Base-by-base conservation (phyloP, 768 basidiomycete genomes). In the Pisolithus albus region DNA sequence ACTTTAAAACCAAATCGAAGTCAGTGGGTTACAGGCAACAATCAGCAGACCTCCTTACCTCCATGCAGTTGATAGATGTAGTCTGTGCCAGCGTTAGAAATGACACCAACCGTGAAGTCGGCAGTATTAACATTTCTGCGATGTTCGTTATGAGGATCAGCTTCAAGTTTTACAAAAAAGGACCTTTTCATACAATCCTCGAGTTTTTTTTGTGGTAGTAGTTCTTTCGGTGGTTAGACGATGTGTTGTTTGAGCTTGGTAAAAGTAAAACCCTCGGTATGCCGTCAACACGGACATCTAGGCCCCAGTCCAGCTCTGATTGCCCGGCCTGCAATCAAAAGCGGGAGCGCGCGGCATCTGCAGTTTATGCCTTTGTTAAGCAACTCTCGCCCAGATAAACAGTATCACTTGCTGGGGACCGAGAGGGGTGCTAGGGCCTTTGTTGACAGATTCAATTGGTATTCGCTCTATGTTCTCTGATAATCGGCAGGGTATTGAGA, bases 251-350 rank as follows among this genome's bases (percentile, higher is more conserved):
- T 21, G 19, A 23, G 8, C 3, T 6, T 18, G 16, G 5, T 46
- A 7, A 1, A 8, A 34, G 42, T 53, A 47, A 50, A 26, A 94
- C 92, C 72, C 84, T 72, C 49, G 96, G 73, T 96, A 99, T 99
- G 56, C 79, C 76, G 59, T 96, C 90, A 1, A 97, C 86, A 18
- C 96, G 80, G 9, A 66, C 67, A 61, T 96, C 83, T 21, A 99
- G 70, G 13, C 94, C 80, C 37, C 72, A 70, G 40, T 83, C 75
- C 15, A 98, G 70, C 1, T 71, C 65, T 1, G 77, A 72, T 3
- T 81, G 76, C 23, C 86, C 79, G 1, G 92, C 85, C 55, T 88
- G 90, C 8, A 98, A 69, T 96, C 96, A 99, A 66, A 97, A 87
- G 47, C 86, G 84, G 84, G 24, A 99, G 73, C 0, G 90, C 86